Conservation (phyloP, 1,284 basidiomycete species). For the Ceratobasidium sp. region DNA sequence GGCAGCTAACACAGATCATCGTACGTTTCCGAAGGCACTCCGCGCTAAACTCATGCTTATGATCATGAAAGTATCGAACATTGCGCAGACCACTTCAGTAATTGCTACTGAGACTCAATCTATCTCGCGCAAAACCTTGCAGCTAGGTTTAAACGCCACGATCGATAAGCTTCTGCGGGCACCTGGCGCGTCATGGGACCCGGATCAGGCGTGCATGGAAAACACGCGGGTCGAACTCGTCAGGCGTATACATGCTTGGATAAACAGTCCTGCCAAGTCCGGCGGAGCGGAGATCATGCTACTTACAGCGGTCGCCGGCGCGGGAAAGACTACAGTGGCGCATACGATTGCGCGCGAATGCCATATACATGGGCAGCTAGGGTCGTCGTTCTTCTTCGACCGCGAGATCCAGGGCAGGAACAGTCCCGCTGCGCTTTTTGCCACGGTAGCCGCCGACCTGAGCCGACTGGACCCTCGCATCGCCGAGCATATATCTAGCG, state of each 20-base stretch:
- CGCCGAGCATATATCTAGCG: neutral
- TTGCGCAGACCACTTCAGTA: neutral
- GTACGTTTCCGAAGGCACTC: neutral
- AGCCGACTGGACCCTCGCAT: neutral
- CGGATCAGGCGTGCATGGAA: neutral
- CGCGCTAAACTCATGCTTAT: neutral
- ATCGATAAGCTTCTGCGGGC: conserved; percentile 13
- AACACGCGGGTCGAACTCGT: conserved; percentile 7
- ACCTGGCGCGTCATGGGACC: conserved; percentile 27
- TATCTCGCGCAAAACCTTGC: neutral
- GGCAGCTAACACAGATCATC: neutral
- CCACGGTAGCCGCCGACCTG: conserved; percentile 13
- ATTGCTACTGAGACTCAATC: neutral
- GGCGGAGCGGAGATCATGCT: neutral
- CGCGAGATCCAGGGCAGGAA: conserved; percentile 16
- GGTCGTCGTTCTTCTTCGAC: conserved; percentile 46
- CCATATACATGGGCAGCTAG: neutral
- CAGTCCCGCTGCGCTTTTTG: conserved; percentile 10
- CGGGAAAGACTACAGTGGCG: conserved; percentile 33
- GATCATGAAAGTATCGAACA: neutral
- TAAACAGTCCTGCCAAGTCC: neutral
- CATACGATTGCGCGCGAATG: conserved; percentile 24
- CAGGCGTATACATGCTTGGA: neutral
- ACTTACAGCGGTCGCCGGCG: conserved; percentile 13
- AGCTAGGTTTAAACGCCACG: neutral